Conservation (phyloP, 2,329 filamentous ascomycete species). For the Leptographium wingfieldii region DNA sequence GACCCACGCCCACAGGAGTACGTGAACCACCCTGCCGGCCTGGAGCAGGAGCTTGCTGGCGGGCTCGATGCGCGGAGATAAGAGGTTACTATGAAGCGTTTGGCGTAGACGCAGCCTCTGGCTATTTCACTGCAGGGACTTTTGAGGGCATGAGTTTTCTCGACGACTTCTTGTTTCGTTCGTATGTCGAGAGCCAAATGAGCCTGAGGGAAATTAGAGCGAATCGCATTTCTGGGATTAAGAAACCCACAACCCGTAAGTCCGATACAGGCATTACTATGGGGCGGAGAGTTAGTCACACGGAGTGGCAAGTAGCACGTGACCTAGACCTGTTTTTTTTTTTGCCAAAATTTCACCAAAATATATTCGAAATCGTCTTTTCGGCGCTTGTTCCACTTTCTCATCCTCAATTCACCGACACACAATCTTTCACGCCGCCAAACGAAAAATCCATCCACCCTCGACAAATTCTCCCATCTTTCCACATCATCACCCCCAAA, state of each 20-base stretch:
- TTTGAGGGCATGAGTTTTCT: neutral
- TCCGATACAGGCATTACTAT: neutral
- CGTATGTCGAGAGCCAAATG: neutral
- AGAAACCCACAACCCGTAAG: neutral
- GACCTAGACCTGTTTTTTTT: neutral
- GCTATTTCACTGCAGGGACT: neutral
- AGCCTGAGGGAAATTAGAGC: neutral
- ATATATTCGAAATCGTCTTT: neutral
- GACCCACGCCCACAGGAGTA: conserved; percentile 51
- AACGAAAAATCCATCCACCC: neutral
- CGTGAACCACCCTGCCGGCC: conserved; percentile 30
- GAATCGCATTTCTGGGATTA: neutral
- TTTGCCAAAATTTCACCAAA: neutral
- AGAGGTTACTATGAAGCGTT: conserved; percentile 2
- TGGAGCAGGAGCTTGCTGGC: conserved; percentile 48
- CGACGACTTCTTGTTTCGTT: neutral
- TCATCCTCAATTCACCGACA: neutral
- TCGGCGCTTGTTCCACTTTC: neutral
- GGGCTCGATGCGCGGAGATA: conserved; percentile 39
- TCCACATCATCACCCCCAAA: neutral
- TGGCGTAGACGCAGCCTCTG: neutral
- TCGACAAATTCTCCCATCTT: neutral
- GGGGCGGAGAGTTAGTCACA: neutral
- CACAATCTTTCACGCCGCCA: neutral
- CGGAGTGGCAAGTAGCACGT: neutral